Conservation (phyloP, 2,329 filamentous ascomycete genomes). For the Diaporthe amygdali region DNA sequence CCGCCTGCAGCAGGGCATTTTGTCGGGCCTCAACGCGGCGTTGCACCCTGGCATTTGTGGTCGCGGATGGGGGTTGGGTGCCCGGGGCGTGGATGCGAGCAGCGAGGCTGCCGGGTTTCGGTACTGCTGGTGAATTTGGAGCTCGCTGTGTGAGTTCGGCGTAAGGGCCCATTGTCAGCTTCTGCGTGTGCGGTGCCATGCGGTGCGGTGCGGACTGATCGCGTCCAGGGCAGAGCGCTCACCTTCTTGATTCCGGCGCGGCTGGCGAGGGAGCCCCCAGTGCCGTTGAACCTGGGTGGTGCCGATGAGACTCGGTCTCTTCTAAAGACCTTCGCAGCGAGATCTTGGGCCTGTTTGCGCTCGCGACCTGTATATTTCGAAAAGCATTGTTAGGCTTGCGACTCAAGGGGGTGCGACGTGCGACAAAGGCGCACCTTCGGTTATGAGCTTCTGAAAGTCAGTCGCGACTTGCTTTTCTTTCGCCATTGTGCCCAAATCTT, state of each 20-base stretch:
- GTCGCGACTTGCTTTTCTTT: slow-evolving; percentile 42
- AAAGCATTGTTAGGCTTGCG: slow-evolving; percentile 10
- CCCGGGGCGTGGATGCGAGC: slow-evolving; percentile 51
- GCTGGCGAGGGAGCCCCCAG: slow-evolving; percentile 68
- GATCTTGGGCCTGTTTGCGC: slow-evolving; percentile 72
- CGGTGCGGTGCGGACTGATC: slow-evolving; percentile 36
- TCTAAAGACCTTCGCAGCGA: slow-evolving; percentile 76
- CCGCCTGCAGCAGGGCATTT: slow-evolving; percentile 46
- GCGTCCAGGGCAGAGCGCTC: slow-evolving; percentile 29
- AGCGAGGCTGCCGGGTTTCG: slow-evolving; percentile 46
- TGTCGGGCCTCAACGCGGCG: slow-evolving; percentile 31
- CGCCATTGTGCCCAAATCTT: slow-evolving; percentile 28
- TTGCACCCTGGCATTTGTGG: slow-evolving; percentile 38
- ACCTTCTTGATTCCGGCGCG: slow-evolving; percentile 78
- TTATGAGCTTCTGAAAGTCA: slow-evolving; percentile 62
- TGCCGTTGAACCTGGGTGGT: slow-evolving; percentile 51
- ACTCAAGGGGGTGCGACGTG: slow-evolving; percentile 1
- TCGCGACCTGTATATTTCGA: slow-evolving; percentile 56
- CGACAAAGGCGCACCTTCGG: slow-evolving; percentile 47
- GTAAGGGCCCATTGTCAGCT: not conserved
- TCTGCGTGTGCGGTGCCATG: slow-evolving; percentile 33
- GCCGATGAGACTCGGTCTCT: slow-evolving; percentile 62
- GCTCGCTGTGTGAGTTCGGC: not conserved
- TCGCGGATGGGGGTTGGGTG: slow-evolving; percentile 31
- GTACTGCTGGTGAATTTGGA: slow-evolving; percentile 36